phyloP scores from a whole-genome alignment of 179 eudicot genomes.

The Beta macrorhiza region DNA sequence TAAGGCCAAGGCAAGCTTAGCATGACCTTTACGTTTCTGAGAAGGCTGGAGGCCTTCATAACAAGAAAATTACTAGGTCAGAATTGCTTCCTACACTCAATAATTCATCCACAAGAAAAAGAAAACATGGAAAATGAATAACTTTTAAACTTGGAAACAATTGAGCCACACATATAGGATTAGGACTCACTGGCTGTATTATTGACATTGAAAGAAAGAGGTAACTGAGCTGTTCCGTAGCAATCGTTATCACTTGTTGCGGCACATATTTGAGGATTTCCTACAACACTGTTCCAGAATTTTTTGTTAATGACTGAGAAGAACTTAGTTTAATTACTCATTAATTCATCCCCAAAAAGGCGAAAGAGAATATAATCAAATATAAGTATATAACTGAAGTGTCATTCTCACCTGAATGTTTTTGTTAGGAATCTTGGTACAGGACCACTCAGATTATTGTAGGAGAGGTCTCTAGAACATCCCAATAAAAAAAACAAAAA shows the following conservation, averaged over 20 bases:
- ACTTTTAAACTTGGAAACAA: neutral
- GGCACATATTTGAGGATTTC: slow-evolving; percentile 83
- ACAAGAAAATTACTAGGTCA: slow-evolving; percentile 9
- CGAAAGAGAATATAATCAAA: slow-evolving; percentile 4
- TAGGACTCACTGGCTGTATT: slow-evolving; percentile 54
- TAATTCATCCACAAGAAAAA: neutral
- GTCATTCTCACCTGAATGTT: slow-evolving; percentile 65
- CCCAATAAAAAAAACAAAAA: slow-evolving; percentile 5
- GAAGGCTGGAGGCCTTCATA: slow-evolving; percentile 46
- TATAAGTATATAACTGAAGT: neutral
- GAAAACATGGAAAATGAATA: neutral
- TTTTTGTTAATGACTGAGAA: slow-evolving; percentile 3
- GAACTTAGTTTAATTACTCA: neutral
- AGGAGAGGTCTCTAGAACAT: slow-evolving; percentile 76
- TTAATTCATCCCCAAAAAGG: neutral
- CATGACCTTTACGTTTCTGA: slow-evolving; percentile 50
- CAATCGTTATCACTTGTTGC: slow-evolving; percentile 65
- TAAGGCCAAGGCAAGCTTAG: slow-evolving; percentile 66
- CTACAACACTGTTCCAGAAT: slow-evolving; percentile 52
- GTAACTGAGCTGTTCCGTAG: slow-evolving; percentile 71
- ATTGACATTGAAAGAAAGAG: slow-evolving; percentile 62
- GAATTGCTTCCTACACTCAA: neutral
- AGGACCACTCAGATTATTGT: slow-evolving; percentile 88
- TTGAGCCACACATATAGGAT: neutral
- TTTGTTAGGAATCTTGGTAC: slow-evolving; percentile 74